phyloP scores from a whole-genome alignment of 2,329 filamentous ascomycete species.

The Aureobasidium sp. region DNA sequence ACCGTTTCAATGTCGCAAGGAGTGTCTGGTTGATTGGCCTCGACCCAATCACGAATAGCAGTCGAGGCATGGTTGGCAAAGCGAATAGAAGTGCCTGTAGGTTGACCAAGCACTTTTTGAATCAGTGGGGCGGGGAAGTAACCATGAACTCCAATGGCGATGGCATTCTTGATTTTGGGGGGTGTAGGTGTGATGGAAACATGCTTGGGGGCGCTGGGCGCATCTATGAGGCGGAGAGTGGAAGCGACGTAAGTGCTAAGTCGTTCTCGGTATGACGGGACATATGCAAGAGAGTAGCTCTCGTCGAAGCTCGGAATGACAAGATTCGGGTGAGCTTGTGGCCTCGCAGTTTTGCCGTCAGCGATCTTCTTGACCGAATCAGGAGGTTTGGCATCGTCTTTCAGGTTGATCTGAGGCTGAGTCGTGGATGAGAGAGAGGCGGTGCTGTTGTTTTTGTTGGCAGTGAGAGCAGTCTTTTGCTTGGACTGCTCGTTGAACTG shows the following conservation, averaged over 20 bases:
- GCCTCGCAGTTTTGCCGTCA: constrained; percentile 2
- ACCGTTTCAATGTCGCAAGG: constrained; percentile 85
- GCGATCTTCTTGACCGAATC: not conserved
- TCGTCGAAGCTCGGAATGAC: constrained; percentile 62
- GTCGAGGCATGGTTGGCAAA: constrained; percentile 84
- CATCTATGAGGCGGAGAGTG: constrained; percentile 28
- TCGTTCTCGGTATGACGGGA: constrained; percentile 39
- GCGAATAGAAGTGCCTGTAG: constrained; percentile 87
- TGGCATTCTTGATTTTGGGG: constrained; percentile 66
- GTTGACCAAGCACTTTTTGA: constrained; percentile 86
- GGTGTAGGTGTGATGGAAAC: constrained; percentile 63
- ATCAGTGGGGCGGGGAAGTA: constrained; percentile 84
- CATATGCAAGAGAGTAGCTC: constrained; percentile 51
- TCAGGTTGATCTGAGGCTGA: not conserved
- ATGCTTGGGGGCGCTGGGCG: constrained; percentile 51
- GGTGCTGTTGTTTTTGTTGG: constrained; percentile 18
- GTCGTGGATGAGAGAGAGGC: not conserved
- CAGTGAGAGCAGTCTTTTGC: constrained; percentile 22
- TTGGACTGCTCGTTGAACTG: constrained; percentile 42
- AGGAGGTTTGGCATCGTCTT: not conserved
- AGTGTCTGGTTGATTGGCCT: constrained; percentile 52
- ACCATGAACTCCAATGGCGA: constrained; percentile 91
- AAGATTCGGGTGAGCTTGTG: constrained; percentile 45
- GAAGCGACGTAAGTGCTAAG: constrained; percentile 33
- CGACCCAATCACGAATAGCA: constrained; percentile 76